Conservation (phyloP, 1,139 yeast genomes). For the Suhomyces bokatorum region DNA sequence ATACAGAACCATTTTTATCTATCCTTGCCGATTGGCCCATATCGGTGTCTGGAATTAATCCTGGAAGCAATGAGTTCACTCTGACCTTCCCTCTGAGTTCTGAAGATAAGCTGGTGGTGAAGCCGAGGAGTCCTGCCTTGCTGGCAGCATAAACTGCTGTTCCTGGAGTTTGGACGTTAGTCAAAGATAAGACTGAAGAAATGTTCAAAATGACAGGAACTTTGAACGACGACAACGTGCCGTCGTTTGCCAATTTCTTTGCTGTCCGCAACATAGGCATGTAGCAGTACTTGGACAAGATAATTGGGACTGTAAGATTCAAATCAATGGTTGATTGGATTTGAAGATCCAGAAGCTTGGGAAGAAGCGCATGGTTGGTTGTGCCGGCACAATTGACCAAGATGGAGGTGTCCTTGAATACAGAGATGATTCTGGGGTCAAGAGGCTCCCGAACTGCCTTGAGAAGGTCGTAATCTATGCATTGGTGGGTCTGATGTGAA, state of each 20-base stretch:
- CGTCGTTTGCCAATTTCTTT: constrained; percentile 7
- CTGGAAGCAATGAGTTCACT: constrained; percentile 72
- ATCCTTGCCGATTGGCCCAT: constrained; percentile 52
- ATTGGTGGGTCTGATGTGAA: constrained; percentile 46
- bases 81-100: constrained; percentile 59
- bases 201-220: constrained; percentile 55
- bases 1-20: constrained; percentile 16
- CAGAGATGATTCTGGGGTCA: constrained; percentile 15
- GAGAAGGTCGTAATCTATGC: constrained; percentile 52
- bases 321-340: constrained; percentile 54
- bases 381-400: constrained; percentile 83
- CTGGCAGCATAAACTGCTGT: constrained; percentile 77
- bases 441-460: constrained; percentile 4
- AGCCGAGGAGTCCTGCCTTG: constrained; percentile 75
- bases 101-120: constrained; percentile 59
- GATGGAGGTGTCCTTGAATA: constrained; percentile 37
- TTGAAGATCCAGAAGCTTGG: constrained; percentile 42
- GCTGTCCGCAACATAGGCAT: constrained; percentile 49
- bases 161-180: constrained; percentile 51
- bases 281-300: constrained; percentile 47
- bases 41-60: constrained; percentile 69
- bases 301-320: constrained; percentile 68
- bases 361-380: constrained; percentile 59
- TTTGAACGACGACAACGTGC: neutral
- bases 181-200: constrained; percentile 65